A percentile compares a stretch with the other conserved stretches of the same genome.
These are phyloP conservation scores for Clonostachys solani DNA, from an alignment of 2,329 filamentous ascomycete species.

Conservation along the genomic window DNA sequence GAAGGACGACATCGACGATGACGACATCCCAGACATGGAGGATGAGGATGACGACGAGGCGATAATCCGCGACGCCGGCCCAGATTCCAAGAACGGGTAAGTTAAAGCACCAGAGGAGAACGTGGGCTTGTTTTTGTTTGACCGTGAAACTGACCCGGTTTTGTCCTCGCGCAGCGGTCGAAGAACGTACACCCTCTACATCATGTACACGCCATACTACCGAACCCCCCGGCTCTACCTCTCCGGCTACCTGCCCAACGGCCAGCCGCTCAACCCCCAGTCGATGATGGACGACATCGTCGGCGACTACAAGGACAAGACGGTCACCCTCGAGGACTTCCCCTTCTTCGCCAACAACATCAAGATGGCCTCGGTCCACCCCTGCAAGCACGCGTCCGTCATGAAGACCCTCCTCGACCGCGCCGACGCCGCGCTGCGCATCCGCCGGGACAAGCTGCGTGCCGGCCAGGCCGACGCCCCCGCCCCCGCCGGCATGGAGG, in stretches of 20 bases:
- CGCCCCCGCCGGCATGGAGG: conserved; percentile 65
- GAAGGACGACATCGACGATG: conserved; percentile 64
- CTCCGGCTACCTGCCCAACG: conserved; percentile 77
- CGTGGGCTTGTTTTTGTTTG: too few species aligned
- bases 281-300: conserved; percentile 97
- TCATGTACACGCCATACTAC: conserved; percentile 96
- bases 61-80: conserved; percentile 75
- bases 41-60: conserved; percentile 97
- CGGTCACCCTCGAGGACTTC: conserved; percentile 95
- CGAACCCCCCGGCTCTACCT: conserved; percentile 93
- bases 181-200: conserved; percentile 97
- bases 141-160: too few species aligned
- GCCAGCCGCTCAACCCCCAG: conserved; percentile 75
- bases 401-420: conserved; percentile 98
- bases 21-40: conserved; percentile 97
- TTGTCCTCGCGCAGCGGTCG: conserved; percentile 52
- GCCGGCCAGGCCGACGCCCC: conserved; percentile 40
- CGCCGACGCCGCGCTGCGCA: conserved; percentile 87
- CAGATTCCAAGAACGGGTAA: conserved; percentile 41
- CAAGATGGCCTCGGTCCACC: conserved; percentile 96
- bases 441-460: conserved; percentile 78
- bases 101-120: too few species aligned
- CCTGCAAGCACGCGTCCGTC: conserved; percentile 93
- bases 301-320: conserved; percentile 97
- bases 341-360: conserved; percentile 87